These are phyloP conservation scores for Colletotrichum chlorophyti DNA, from an alignment of 2,329 filamentous ascomycete genomes.

Conservation along the genomic window DNA sequence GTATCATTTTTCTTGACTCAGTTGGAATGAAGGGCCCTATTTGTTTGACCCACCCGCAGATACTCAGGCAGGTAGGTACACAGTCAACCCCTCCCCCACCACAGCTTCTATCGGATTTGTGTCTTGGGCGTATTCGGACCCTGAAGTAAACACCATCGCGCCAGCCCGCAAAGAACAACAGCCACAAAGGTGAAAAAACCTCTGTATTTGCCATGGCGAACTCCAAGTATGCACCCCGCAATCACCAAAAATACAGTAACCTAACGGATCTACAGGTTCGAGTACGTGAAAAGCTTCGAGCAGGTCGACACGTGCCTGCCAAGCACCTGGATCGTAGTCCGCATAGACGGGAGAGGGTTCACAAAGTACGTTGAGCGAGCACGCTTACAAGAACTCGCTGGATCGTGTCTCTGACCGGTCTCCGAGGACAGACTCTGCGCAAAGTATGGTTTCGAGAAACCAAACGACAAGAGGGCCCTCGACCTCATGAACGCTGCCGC, in stretches of 20 bases:
- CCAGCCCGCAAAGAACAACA: too few relatives aligned
- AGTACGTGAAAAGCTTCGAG: constrained; percentile 93
- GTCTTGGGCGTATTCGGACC: too few relatives aligned
- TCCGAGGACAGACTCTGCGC: constrained; percentile 71
- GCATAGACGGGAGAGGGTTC: constrained; percentile 93
- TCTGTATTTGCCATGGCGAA: constrained; percentile 53
- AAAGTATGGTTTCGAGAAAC: constrained; percentile 87
- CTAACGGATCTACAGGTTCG: constrained; percentile 67
- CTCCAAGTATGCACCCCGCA: constrained; percentile 52
- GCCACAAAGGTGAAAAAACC: too few relatives aligned
- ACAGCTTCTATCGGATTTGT: too few relatives aligned
- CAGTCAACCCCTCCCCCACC: too few relatives aligned
- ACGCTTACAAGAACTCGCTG: neutral
- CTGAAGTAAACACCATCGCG: too few relatives aligned
- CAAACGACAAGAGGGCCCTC: constrained; percentile 86
- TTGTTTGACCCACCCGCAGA: too few relatives aligned
- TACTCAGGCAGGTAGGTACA: too few relatives aligned
- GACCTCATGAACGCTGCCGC: constrained; percentile 96
- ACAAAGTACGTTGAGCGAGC: constrained; percentile 71
- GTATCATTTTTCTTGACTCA: too few relatives aligned
- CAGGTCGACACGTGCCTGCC: constrained; percentile 79
- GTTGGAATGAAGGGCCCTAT: too few relatives aligned
- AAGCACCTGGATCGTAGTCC: constrained; percentile 95
- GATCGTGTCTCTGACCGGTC: neutral
- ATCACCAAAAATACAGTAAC: neutral